Conservation (phyloP, 805 yeast species). For the Starmera quercuum region DNA sequence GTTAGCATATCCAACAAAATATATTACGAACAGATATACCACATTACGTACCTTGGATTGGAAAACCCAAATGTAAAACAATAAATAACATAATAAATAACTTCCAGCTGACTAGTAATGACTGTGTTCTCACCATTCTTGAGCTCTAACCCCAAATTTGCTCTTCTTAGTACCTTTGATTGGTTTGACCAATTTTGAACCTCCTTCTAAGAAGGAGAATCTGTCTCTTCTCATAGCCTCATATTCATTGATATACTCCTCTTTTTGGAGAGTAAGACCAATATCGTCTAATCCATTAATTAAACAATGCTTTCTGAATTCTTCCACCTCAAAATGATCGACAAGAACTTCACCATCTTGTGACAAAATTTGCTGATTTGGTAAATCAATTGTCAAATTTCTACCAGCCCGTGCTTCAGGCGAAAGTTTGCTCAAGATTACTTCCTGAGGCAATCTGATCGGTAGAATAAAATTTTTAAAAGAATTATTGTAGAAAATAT, state of each 20-base stretch:
- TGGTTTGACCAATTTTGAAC: constrained; percentile 62
- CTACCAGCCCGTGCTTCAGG: constrained; percentile 74
- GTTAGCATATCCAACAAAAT: too few species aligned
- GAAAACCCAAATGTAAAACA: too few species aligned
- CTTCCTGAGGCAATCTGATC: constrained; percentile 77
- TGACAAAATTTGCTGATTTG: constrained; percentile 70
- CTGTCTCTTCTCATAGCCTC: constrained; percentile 71
- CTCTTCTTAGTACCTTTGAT: constrained; percentile 62
- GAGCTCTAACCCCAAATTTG: constrained; percentile 57
- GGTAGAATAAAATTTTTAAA: constrained; percentile 94
- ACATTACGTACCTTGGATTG: too few species aligned
- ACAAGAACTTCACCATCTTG: constrained; percentile 67
- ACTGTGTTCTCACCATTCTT: constrained; percentile 81
- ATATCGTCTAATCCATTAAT: constrained; percentile 95
- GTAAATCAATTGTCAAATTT: constrained; percentile 72
- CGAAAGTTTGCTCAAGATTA: constrained; percentile 60
- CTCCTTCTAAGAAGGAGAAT: constrained; percentile 92
- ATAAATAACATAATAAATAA: too few species aligned
- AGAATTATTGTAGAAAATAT: constrained; percentile 95
- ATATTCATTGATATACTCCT: constrained; percentile 61
- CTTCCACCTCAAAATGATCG: constrained; percentile 80
- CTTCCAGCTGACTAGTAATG: too few species aligned
- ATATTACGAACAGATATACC: too few species aligned
- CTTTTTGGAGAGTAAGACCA: constrained; percentile 90
- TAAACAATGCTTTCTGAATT: constrained; percentile 90